Base-by-base conservation (phyloP, 192 early-diverging fungal species). In the Mortierella claussenii region DNA sequence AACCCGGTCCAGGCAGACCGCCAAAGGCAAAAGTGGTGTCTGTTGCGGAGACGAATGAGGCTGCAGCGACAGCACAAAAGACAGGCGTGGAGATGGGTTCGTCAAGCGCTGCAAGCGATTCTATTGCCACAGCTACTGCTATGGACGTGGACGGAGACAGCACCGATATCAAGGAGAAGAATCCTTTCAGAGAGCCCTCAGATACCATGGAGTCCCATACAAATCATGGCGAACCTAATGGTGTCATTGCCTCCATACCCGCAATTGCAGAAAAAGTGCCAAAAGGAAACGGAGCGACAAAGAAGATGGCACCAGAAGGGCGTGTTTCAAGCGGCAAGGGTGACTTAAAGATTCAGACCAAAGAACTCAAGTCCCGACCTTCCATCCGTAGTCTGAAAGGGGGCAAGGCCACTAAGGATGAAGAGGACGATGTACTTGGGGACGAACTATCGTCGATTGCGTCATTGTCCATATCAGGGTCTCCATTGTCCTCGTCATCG, bases 371-470 rank as follows among this genome's bases (percentile, higher is more conserved):
- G 34, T n/a, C 59, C 20, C 59, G 68, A 26, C 44, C 32, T 18
- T 18, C 45, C 1, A 37, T 37, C 20, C 44, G 59, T 9, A n/a
- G n/a, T n/a, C 21, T 49, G 31, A 62, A 61, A 46, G 36, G 49
- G 2, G 27, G 31, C 28, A 68, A 51, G 24, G 55, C 34, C 18
- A 45, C 37, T 11, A 43, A 62, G 24, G 59, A 62, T 26, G 69
- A 71, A 7, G 67, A 69, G 17, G 69, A 74, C 31, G 69, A 74
- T 28, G 69, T 55, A 23, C 42, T 74, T 13, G 69, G 69, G 2
- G 69, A 63, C 17, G 69, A 74, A 2, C 62, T 74, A 26, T 74
- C 69, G 0, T 74, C 69, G 2, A 49, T 65, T 8, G 55, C 69
- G 4, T 74, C 69, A 0, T 28, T 71, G 28, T 71, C 69, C 4